Conservation (phyloP, 139 green algal genomes). For the Spirogloea muscicola region DNA sequence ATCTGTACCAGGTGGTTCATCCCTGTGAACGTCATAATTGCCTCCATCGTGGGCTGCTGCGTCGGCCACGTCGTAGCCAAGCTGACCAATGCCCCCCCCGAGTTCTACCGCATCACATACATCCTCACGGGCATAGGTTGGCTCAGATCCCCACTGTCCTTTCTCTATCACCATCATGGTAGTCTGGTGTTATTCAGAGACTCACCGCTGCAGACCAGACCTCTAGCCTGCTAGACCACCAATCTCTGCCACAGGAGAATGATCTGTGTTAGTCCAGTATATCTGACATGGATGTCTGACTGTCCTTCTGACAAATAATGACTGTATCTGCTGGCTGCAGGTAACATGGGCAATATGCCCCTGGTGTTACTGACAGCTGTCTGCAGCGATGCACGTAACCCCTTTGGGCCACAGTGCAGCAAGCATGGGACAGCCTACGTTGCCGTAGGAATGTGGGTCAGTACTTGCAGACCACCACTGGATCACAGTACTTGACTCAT, state of each 20-base stretch:
- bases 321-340: no score
- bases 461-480: background rate
- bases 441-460: slow-evolving; percentile 57
- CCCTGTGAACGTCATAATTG: slow-evolving; percentile 30
- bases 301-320: no score
- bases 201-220: no score
- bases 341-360: slow-evolving; percentile 57
- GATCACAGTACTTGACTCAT: no score
- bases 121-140: slow-evolving; percentile 29
- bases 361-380: slow-evolving; percentile 58
- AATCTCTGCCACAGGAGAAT: no score
- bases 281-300: no score
- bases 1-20: slow-evolving; percentile 37
- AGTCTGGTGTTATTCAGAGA: no score
- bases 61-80: slow-evolving; percentile 17
- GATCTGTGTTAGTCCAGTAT: no score
- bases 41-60: slow-evolving; percentile 16
- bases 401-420: slow-evolving; percentile 28
- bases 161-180: no score
- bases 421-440: slow-evolving; percentile 56
- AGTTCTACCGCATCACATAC: slow-evolving; percentile 25
- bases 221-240: no score
- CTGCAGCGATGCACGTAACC: slow-evolving; percentile 30
- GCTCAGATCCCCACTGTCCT: no score
- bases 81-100: slow-evolving; percentile 5